Evolutionary conservation across 2,329 filamentous ascomycete genomes (phyloP).

Genomic region (Arthrocladium fulminans): DNA sequence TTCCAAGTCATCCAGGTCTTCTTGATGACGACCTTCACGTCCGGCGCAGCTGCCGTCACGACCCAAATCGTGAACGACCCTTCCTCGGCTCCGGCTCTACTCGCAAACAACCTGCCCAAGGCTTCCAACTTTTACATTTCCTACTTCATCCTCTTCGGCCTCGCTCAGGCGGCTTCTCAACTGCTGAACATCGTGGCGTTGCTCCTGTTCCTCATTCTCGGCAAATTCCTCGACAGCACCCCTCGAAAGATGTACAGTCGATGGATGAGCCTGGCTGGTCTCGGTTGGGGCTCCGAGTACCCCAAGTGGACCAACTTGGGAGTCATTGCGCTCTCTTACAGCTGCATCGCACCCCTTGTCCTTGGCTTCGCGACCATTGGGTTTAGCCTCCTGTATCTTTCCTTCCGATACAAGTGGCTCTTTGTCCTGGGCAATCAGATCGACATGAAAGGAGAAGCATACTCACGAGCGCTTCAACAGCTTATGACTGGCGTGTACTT

Average conservation of each 20-base stretch:
- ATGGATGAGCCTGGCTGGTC: slow-evolving; percentile 63
- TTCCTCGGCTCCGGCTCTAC: slow-evolving; percentile 51
- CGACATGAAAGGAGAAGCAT: slow-evolving; percentile 82
- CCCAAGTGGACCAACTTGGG: slow-evolving; percentile 78
- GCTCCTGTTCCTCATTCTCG: slow-evolving; percentile 17
- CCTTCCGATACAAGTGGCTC: slow-evolving; percentile 83
- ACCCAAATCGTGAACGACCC: slow-evolving; percentile 59
- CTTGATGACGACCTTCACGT: slow-evolving; percentile 72
- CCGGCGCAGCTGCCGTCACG: slow-evolving; percentile 65
- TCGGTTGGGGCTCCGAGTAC: slow-evolving; percentile 76
- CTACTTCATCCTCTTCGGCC: slow-evolving; percentile 86
- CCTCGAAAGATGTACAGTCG: slow-evolving; percentile 68
- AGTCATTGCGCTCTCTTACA: slow-evolving; percentile 80
- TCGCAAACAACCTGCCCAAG: slow-evolving; percentile 69
- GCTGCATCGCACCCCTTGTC: slow-evolving; percentile 77
- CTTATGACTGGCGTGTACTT: slow-evolving; percentile 77
- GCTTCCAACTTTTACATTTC: slow-evolving; percentile 92
- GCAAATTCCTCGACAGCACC: slow-evolving; percentile 37
- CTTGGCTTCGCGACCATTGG: slow-evolving; percentile 72
- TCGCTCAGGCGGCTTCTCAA: slow-evolving; percentile 53
- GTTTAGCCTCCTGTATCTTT: slow-evolving; percentile 71
- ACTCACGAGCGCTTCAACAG: slow-evolving; percentile 76
- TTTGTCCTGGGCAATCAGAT: slow-evolving; percentile 74
- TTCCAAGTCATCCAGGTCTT: slow-evolving; percentile 76
- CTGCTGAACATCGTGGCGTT: slow-evolving; percentile 21